Base-by-base conservation (phyloP, 2,329 filamentous ascomycete species). In the Verticillium longisporum region DNA sequence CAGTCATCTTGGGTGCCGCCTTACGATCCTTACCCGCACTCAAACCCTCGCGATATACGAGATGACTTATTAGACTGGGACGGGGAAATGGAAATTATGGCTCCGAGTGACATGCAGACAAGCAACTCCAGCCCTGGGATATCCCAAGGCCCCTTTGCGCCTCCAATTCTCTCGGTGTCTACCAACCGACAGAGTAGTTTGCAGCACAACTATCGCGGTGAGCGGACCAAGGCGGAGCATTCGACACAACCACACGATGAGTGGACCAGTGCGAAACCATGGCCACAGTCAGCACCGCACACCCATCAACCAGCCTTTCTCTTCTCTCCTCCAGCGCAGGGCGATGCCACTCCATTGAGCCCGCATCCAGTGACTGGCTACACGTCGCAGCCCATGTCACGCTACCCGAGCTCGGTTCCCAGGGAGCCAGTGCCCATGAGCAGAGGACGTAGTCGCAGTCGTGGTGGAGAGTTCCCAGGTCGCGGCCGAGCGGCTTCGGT, bases 331-430 rank as follows among this genome's bases (percentile, higher is more conserved):
- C 62, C 69, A n/a, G 59, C 56, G 5, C 55, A 53, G 9, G 53
- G 31, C 13, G 13, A 34, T 66, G 68, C 66, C 63, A 67, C 70
- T 50, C 62, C 67, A 37, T 64, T 66, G 1, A 33, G 58, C 5
- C 36, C 57, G n/a, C 68, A 69, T 0, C 67, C 45, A 11, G 45
- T 53, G 9, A 53, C 72, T 21, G 79, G 78, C 4, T 82, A 83
- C 66, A 74, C 76, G 32, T 80, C 79, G 7, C 76, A 81, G 62
- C 80, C 81, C 5, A 81, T 83, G 78, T 79, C 78, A 1, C 77
- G 80, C 3, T 70, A 81, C 62, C 66, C 74, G 0, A 80, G 80
- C 53, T 53, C 45, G 18, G 18, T 53, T 4, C 45, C 45, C 18
- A 21, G 45, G 21, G 45, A 53, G 45, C 45, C 45, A 5, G 18